phyloP scores from a whole-genome alignment of 495 filamentous ascomycete species.

The Neurospora tetrasperma region DNA sequence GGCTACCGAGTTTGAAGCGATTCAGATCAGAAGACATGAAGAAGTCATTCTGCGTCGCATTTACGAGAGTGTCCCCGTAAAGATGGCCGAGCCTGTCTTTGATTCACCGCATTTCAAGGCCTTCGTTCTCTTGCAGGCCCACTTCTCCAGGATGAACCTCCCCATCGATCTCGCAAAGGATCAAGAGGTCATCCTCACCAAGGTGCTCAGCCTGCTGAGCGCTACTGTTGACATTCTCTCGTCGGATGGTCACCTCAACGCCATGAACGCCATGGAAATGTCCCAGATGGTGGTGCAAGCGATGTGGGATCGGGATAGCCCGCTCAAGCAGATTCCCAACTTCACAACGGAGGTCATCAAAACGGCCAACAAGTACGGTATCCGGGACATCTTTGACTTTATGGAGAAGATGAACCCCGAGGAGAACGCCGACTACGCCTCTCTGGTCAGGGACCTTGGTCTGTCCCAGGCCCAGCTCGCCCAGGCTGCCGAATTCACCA shows the following conservation, averaged over 20 bases:
- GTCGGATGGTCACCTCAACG: slow-evolving; percentile 91
- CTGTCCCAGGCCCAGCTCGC: slow-evolving; percentile 73
- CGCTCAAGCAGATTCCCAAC: slow-evolving; percentile 94
- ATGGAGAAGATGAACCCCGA: slow-evolving; percentile 97
- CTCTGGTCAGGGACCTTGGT: slow-evolving; percentile 63
- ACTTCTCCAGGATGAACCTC: slow-evolving; percentile 94
- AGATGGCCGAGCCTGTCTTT: slow-evolving; percentile 75
- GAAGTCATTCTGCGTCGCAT: slow-evolving; percentile 80
- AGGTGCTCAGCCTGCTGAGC: slow-evolving; percentile 78
- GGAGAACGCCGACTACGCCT: slow-evolving; percentile 69
- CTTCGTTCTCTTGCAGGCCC: slow-evolving; percentile 89
- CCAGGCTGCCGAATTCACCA: slow-evolving; percentile 92
- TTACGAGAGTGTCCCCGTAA: slow-evolving; percentile 89
- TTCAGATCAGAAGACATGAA: slow-evolving; percentile 92
- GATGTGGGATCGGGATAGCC: slow-evolving; percentile 97
- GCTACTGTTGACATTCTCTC: slow-evolving; percentile 92
- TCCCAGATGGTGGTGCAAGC: slow-evolving; percentile 98
- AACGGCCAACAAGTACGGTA: slow-evolving; percentile 64
- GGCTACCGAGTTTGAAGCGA: slow-evolving; percentile 89
- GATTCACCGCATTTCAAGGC: slow-evolving; percentile 98
- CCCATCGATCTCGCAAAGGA: slow-evolving; percentile 96
- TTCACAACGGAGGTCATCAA: slow-evolving; percentile 79
- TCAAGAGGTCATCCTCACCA: slow-evolving; percentile 78
- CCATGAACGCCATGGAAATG: slow-evolving; percentile 98
- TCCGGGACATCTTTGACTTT: slow-evolving; percentile 93